Evolutionary conservation across 2,329 filamentous ascomycete genomes (phyloP).

Genomic region (Beauveria caledonica): DNA sequence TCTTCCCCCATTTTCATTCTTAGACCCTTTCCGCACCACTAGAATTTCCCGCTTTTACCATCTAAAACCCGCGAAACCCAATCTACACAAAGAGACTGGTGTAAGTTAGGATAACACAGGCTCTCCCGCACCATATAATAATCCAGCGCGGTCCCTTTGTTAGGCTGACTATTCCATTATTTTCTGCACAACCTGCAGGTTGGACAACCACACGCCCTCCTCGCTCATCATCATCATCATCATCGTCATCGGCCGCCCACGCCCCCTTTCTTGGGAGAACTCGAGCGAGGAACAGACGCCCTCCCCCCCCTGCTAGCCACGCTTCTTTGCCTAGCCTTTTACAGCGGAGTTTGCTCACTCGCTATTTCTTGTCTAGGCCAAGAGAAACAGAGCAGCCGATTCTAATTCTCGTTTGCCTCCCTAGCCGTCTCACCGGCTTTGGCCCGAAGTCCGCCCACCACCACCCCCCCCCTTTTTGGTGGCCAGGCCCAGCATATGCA

Average conservation of each 20-base stretch:
- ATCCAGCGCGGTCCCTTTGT: neutral
- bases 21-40: neutral
- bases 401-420: neutral
- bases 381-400: neutral
- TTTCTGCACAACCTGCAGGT: neutral
- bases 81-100: neutral
- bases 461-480: neutral
- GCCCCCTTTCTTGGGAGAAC: neutral
- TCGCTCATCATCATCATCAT: neutral
- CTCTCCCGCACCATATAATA: neutral
- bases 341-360: too few species aligned
- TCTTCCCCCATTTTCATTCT: neutral
- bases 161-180: neutral
- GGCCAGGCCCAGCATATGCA: neutral
- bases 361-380: neutral
- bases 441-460: conserved; percentile 8
- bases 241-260: neutral
- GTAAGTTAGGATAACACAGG: neutral
- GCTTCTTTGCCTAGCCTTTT: too few species aligned
- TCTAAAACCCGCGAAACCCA: neutral
- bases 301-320: neutral
- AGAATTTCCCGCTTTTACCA: neutral
- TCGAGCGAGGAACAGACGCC: neutral
- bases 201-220: neutral
- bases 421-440: conserved; percentile 7